A percentile compares a stretch with the other conserved stretches of the same genome.
Conservation (phyloP, 148 eudicot genomes). For the Linanthus parryae region DNA sequence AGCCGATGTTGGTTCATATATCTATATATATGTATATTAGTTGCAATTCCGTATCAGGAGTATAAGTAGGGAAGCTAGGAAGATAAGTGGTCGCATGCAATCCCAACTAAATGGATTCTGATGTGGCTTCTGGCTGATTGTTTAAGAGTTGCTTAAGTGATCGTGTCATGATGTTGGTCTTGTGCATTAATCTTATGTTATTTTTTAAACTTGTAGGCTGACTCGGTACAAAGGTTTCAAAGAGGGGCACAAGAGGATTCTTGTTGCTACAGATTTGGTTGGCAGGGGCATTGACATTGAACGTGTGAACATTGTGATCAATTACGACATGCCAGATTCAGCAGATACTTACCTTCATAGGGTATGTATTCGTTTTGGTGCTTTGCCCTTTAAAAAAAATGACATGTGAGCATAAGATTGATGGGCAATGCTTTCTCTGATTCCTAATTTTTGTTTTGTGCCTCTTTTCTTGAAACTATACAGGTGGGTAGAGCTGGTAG, state of each 20-base stretch:
- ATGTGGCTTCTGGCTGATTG: no score
- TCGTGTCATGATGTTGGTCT: no score
- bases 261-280: slow-evolving; percentile 94
- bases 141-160: no score
- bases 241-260: slow-evolving; percentile 90
- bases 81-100: no score
- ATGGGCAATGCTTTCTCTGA: background rate
- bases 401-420: no score
- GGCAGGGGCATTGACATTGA: slow-evolving; percentile 98
- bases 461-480: background rate
- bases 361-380: slow-evolving; percentile 21
- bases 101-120: no score
- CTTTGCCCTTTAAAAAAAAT: background rate
- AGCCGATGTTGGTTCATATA: no score
- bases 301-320: slow-evolving; percentile 91
- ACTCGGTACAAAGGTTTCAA: slow-evolving; percentile 88
- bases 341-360: slow-evolving; percentile 94
- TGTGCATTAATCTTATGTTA: no score
- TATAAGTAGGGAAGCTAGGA: no score
- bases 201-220: no score
- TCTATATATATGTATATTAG: no score
- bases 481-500: slow-evolving; percentile 97
- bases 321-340: slow-evolving; percentile 97
- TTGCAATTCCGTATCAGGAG: no score
- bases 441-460: background rate